Evolutionary conservation across 257 asterid genomes (phyloP).

Genomic region (Salvia rosmarinus): DNA sequence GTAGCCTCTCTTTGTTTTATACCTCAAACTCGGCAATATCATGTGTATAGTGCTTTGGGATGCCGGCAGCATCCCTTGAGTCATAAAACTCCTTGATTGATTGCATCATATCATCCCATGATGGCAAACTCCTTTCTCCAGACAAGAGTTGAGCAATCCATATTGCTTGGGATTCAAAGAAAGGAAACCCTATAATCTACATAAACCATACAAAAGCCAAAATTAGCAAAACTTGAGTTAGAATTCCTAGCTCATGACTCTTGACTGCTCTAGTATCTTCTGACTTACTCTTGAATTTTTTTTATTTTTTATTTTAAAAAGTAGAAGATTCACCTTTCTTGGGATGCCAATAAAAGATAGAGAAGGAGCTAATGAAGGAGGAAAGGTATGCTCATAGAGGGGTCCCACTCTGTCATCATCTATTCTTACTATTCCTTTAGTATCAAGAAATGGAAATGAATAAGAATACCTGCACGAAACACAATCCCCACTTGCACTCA

Average conservation of each 20-base stretch:
- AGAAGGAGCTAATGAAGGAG: conserved; percentile 86
- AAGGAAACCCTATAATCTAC: conserved; percentile 81
- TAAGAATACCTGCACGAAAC: conserved; percentile 68
- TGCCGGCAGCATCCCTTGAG: conserved; percentile 62
- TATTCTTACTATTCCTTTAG: conserved; percentile 78
- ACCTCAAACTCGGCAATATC: conserved; percentile 71
- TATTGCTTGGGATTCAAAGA: conserved; percentile 94
- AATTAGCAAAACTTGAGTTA: conserved; percentile 24
- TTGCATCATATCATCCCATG: conserved; percentile 78
- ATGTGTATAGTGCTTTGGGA: conserved; percentile 79
- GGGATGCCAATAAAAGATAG: conserved; percentile 85
- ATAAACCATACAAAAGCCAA: conserved; percentile 16
- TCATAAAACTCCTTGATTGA: conserved; percentile 63
- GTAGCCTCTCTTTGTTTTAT: not conserved
- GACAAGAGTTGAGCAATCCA: conserved; percentile 84
- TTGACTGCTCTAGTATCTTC: too few relatives aligned
- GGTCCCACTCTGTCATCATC: conserved; percentile 93
- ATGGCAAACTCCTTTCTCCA: conserved; percentile 71
- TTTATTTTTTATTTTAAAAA: too few relatives aligned
- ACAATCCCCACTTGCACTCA: conserved; percentile 29
- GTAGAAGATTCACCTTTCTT: conserved; percentile 55
- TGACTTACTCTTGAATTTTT: too few relatives aligned
- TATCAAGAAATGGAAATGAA: conserved; percentile 90
- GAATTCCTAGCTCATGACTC: conserved; percentile 5
- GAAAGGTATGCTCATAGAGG: conserved; percentile 88